Percentiles rank a stretch among this genome's conserved stretches.
Conservation (phyloP, 495 filamentous ascomycete genomes). For the Penicillium verhagenii region DNA sequence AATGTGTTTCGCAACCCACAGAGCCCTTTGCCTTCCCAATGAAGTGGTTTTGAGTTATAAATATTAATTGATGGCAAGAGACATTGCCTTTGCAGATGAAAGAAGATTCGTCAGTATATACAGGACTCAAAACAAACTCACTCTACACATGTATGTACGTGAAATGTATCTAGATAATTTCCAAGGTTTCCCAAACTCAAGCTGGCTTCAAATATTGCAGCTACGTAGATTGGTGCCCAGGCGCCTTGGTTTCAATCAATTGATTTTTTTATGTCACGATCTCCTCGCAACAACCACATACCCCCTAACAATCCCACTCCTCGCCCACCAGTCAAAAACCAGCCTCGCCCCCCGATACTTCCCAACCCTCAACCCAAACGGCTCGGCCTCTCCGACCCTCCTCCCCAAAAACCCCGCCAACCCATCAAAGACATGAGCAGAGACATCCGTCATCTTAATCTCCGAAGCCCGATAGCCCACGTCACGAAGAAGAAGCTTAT, state of each 20-base stretch:
- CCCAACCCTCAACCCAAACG: slow-evolving; percentile 38
- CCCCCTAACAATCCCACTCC: slow-evolving; percentile 39
- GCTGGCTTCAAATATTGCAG: too few species aligned
- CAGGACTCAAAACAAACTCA: too few species aligned
- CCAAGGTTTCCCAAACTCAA: too few species aligned
- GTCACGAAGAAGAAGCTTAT: slow-evolving; percentile 46
- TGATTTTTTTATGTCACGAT: too few species aligned
- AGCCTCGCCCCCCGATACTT: slow-evolving; percentile 32
- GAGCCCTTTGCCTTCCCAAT: slow-evolving; percentile 20
- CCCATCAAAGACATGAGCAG: slow-evolving; percentile 41
- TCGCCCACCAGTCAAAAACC: slow-evolving; percentile 49
- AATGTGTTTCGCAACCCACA: slow-evolving; percentile 59
- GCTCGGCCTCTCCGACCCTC: slow-evolving; percentile 28
- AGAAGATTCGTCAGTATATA: too few species aligned
- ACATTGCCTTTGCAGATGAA: too few species aligned
- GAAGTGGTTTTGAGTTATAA: neutral
- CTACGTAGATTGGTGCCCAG: too few species aligned
- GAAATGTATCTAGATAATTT: too few species aligned
- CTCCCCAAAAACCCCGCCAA: slow-evolving; percentile 33
- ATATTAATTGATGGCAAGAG: neutral
- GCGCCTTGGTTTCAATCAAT: too few species aligned
- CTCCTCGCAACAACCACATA: slow-evolving; percentile 45
- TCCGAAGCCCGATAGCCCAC: slow-evolving; percentile 38
- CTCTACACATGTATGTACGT: too few species aligned
- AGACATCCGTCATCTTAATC: slow-evolving; percentile 46